Evolutionary conservation across 2,329 filamentous ascomycete genomes (phyloP).

Genomic region (Alternaria postmessia): DNA sequence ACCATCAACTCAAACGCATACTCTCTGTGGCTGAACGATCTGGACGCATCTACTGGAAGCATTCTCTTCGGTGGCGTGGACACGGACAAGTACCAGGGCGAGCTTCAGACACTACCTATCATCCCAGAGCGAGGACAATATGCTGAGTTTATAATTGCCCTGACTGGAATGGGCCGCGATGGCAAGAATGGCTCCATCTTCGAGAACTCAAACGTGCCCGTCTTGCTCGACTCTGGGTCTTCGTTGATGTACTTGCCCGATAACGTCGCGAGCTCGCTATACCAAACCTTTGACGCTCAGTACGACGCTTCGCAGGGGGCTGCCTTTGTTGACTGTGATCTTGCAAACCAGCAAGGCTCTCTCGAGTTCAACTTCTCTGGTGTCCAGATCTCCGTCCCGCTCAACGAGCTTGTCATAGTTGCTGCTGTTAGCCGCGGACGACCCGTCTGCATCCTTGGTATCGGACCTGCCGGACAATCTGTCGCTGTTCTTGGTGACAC

Average conservation of each 20-base stretch:
- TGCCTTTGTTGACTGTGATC: conserved; percentile 63
- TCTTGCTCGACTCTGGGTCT: conserved; percentile 78
- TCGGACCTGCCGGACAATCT: conserved; percentile 59
- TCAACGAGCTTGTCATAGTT: conserved; percentile 65
- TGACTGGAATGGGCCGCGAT: conserved; percentile 58
- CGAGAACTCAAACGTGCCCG: conserved; percentile 56
- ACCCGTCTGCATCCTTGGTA: conserved; percentile 57
- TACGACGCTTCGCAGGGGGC: conserved; percentile 53
- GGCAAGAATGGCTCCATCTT: conserved; percentile 55
- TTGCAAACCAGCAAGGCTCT: conserved; percentile 58
- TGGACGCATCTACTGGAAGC: conserved; percentile 70
- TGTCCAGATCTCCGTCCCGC: conserved; percentile 62
- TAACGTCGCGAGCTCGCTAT: conserved; percentile 60
- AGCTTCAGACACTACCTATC: conserved; percentile 69
- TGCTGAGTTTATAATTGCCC: conserved; percentile 62
- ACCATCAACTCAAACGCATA: conserved; percentile 71
- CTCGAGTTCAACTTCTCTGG: conserved; percentile 67
- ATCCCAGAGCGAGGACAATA: conserved; percentile 58
- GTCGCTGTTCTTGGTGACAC: conserved; percentile 67
- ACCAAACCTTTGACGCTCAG: conserved; percentile 50
- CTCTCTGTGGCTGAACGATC: conserved; percentile 70
- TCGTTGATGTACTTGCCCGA: conserved; percentile 74
- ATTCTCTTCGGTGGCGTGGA: conserved; percentile 86
- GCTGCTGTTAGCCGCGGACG: conserved; percentile 54
- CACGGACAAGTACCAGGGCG: conserved; percentile 73